Base-by-base conservation (phyloP, 1,139 yeast species). In the Debaryomyces fabryi region DNA sequence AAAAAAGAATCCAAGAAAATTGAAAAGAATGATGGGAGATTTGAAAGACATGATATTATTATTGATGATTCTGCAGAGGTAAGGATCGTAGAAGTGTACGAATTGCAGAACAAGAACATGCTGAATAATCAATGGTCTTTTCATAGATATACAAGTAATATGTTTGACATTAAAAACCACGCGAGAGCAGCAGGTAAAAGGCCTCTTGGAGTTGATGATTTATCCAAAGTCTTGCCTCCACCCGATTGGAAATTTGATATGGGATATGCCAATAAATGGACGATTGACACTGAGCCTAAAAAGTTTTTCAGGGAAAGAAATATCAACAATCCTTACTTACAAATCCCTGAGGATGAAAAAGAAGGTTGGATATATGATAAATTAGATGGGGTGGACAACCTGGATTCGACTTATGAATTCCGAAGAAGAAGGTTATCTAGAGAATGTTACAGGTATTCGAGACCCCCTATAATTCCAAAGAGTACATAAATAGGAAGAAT, bases 201-300 rank as follows among this genome's bases (percentile, higher is more conserved):
- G 34, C 97, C 97, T 0, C 73, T 77, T 0, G 96, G 96, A 0
- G 83, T 83, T 0, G 68, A 74, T 25, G 70, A 71, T 30, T 60
- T 91, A 30, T 71, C 75, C 1, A 82, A 82, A 32, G 81, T 91
- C 0, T 60, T 64, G 30, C 85, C 96, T 0, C 96, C 96, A 0
- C 67, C 68, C 12, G 86, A 83, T 12, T 91, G 97, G 97, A 74
- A 75, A 52, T 91, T 85, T 64, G 86, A 81, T 49, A 59, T 69
- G 57, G 76, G 73, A 4, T 70, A 68, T 24, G 82, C 81, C 34
- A 74, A 77, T 39, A 73, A 74, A n/a, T 91, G 97, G 97, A 68
- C 67, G 42, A 70, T 85, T 9, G 96, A 89, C 59, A 57, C 60
- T 9, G 61, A 78, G 24, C 83, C 88, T 0, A 58, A 56, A 1